A percentile compares a stretch with the other conserved stretches of the same genome.
Conservation (phyloP, 352 stramenopile species). For the Phytophthora vignae region DNA sequence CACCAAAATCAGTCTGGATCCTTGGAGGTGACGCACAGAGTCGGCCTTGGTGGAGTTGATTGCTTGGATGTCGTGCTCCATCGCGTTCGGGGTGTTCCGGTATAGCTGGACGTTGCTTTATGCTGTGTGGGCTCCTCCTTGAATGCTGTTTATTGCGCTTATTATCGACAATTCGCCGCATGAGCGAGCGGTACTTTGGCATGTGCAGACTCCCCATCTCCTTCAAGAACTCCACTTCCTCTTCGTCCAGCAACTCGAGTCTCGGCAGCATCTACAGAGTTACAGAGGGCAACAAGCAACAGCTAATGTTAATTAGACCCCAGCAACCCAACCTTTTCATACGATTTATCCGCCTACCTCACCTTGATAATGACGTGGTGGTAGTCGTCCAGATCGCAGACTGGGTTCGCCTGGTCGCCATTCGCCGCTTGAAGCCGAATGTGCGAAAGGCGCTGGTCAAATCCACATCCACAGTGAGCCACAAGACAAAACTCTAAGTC, state of each 20-base stretch:
- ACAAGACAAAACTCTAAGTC: not conserved
- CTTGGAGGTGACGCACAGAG: not conserved
- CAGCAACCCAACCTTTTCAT: not conserved
- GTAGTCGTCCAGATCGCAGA: conserved; percentile 74
- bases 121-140: conserved; percentile 21
- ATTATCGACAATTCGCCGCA: conserved; percentile 44
- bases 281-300: conserved; percentile 19
- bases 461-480: not conserved
- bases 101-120: not conserved
- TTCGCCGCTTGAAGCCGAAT: conserved; percentile 70
- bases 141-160: conserved; percentile 16
- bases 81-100: not conserved
- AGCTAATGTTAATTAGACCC: not conserved
- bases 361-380: conserved; percentile 57
- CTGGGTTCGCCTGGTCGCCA: conserved; percentile 62
- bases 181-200: conserved; percentile 67
- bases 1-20: conserved; percentile 5
- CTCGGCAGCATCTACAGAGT: conserved; percentile 54
- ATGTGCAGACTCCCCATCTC: conserved; percentile 70
- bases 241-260: conserved; percentile 69
- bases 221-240: conserved; percentile 68
- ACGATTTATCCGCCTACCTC: not conserved
- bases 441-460: conserved; percentile 53
- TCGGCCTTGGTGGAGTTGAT: not conserved
- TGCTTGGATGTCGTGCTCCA: not conserved